Evolutionary conservation across 495 filamentous ascomycete species (phyloP), one percentile per base, ranked within the genome.

Genomic region (Tuber aestivum): DNA sequence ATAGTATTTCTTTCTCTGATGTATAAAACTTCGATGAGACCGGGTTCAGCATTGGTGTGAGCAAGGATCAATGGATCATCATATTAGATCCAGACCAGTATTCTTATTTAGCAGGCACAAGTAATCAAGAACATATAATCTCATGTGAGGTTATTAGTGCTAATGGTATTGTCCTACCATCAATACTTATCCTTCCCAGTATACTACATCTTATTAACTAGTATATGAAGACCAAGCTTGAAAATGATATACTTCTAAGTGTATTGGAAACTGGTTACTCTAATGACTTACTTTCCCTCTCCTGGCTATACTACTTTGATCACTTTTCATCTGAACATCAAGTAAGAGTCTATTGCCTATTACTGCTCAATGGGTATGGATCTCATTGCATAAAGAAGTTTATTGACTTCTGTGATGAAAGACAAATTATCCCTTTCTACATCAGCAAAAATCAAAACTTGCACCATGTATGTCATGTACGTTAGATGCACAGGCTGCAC

Each of bases 351-450:
- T 7, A 40, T 7, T 7, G 7, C 38, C 38, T 40, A 3, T 40
- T 40, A 40, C 7, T 40, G 38, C 38, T 40, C 7, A 7, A 40
- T 40, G 38, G 38, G 7, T 40, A 75, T 48, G 42, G 41, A 38
- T 70, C 76, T 61, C 41, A 56, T 41, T 70, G 69, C 32, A 72
- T 61, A 12, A n/a, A 32, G 42, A 61, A 77, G 23, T 70, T 45
- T 72, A 45, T 69, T 69, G 40, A 61, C 32, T 70, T 45, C n/a
- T 71, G 75, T 16, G 74, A 74, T 37, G 20, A 70, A 7, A 3
- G 71, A 23, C 71, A 74, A 4, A 74, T 71, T 14, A n/a, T 74
- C 18, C 72, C 72, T 0, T 74, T 74, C 21, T 70, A 8, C 32
- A n/a, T n/a, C n/a, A n/a, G n/a, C n/a, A n/a, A n/a, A n/a, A n/a